Percentiles rank a stretch among this genome's conserved stretches.
Evolutionary conservation across 768 basidiomycete species (phyloP).

Genomic region (Phlebiopsis flavidoalba): DNA sequence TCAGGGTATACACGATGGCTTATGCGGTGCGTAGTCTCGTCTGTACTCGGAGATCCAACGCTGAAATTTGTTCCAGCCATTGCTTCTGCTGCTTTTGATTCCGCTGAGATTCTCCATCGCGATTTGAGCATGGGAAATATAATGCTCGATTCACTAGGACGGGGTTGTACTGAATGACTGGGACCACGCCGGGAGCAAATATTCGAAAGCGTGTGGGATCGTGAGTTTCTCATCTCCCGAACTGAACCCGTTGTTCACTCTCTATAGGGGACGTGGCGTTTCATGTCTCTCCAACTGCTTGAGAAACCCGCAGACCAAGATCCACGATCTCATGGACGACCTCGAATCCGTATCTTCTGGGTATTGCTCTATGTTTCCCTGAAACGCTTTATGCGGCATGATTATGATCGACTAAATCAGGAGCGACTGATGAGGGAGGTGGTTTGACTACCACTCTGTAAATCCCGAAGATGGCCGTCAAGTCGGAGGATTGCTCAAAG

Average conservation of each 20-base stretch:
- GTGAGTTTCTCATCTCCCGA: background rate
- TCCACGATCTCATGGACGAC: background rate
- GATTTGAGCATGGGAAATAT: constrained; percentile 7
- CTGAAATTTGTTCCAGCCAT: background rate
- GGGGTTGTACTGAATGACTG: constrained; percentile 7
- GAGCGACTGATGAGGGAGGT: background rate
- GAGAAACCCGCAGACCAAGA: background rate
- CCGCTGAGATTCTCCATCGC: constrained; percentile 2
- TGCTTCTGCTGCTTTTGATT: background rate
- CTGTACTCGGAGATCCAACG: background rate
- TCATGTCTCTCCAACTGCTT: background rate
- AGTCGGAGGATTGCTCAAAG: background rate
- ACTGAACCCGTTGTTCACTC: background rate
- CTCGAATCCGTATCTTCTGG: constrained; percentile 3
- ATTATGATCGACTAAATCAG: background rate
- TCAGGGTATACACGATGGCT: constrained; percentile 1
- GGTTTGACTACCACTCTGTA: background rate
- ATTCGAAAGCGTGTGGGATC: background rate
- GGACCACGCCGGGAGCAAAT: background rate
- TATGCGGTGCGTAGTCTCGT: background rate
- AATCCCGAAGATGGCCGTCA: background rate
- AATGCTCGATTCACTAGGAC: constrained; percentile 1
- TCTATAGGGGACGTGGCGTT: background rate
- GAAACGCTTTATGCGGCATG: background rate
- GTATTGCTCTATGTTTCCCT: background rate